phyloP scores from a whole-genome alignment of 805 yeast genomes.

The Aciculoconidium aculeatum region DNA sequence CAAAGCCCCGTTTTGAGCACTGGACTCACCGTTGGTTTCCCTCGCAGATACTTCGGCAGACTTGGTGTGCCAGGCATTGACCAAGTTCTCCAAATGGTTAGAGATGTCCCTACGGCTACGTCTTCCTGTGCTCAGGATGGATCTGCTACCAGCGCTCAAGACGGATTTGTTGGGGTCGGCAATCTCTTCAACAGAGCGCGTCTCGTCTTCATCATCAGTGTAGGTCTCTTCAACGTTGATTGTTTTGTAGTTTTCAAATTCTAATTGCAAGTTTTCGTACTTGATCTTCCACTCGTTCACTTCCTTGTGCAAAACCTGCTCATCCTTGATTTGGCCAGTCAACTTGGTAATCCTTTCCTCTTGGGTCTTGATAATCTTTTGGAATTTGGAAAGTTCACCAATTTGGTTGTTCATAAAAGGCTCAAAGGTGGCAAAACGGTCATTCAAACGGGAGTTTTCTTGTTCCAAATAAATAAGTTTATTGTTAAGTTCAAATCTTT shows the following conservation, averaged over 20 bases:
- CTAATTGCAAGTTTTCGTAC: slow-evolving; percentile 39
- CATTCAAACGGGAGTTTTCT: slow-evolving; percentile 39
- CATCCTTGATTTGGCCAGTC: slow-evolving; percentile 35
- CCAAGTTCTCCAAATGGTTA: slow-evolving; percentile 29
- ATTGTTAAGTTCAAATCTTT: slow-evolving; percentile 38
- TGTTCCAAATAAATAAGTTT: slow-evolving; percentile 39
- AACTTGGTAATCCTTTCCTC: slow-evolving; percentile 39
- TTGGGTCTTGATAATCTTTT: slow-evolving; percentile 49
- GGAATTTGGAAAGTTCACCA: slow-evolving; percentile 46
- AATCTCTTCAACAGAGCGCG: slow-evolving; percentile 1
- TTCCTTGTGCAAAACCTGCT: slow-evolving; percentile 41
- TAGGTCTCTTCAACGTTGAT: slow-evolving; percentile 28
- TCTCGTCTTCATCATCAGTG: slow-evolving; percentile 23
- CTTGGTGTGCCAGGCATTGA: slow-evolving; percentile 25
- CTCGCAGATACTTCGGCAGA: slow-evolving; percentile 8
- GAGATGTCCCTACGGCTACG: slow-evolving; percentile 27
- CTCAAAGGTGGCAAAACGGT: slow-evolving; percentile 42
- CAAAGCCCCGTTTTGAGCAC: slow-evolving; percentile 18
- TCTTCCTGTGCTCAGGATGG: slow-evolving; percentile 17
- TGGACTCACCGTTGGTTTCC: not conserved
- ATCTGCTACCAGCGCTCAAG: slow-evolving; percentile 12
- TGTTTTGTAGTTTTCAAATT: slow-evolving; percentile 36
- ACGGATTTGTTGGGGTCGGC: slow-evolving; percentile 4
- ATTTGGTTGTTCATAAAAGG: slow-evolving; percentile 50
- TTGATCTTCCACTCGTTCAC: slow-evolving; percentile 43